A percentile compares a stretch with the other conserved stretches of the same genome.
Evolutionary conservation across 2,329 filamentous ascomycete species (phyloP).

Genomic region (Cladosporium phlei): DNA sequence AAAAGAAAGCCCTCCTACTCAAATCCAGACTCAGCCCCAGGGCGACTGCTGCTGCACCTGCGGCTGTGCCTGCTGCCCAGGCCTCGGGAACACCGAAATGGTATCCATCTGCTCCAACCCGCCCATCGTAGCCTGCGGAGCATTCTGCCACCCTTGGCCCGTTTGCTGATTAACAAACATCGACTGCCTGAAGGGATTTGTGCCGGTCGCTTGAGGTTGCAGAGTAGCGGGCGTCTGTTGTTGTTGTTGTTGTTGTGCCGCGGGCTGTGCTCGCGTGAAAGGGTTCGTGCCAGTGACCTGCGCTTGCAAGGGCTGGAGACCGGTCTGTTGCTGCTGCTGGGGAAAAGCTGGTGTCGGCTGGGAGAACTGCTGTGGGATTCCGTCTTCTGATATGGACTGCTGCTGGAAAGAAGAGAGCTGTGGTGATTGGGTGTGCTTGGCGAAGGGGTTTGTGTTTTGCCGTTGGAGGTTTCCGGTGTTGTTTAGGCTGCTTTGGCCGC

Average conservation of each 20-base stretch:
- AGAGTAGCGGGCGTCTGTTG: slow-evolving; percentile 37
- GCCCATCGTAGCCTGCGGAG: slow-evolving; percentile 71
- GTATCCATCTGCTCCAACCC: slow-evolving; percentile 73
- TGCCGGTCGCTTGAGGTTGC: slow-evolving; percentile 75
- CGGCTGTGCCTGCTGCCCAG: slow-evolving; percentile 19
- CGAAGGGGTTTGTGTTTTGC: slow-evolving; percentile 51
- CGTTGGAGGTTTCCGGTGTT: slow-evolving; percentile 20
- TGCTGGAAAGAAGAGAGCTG: slow-evolving; percentile 1
- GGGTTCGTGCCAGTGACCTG: slow-evolving; percentile 68
- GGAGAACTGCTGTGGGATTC: slow-evolving; percentile 7
- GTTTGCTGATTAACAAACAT: slow-evolving; percentile 85
- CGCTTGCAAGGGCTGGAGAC: slow-evolving; percentile 42
- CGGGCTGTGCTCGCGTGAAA: slow-evolving; percentile 55
- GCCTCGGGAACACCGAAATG: slow-evolving; percentile 79
- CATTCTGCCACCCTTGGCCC: slow-evolving; percentile 79
- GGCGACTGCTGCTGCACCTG: slow-evolving; percentile 24
- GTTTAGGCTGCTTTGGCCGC: slow-evolving; percentile 9
- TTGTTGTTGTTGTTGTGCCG: slow-evolving; percentile 30
- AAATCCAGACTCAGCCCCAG: slow-evolving; percentile 20
- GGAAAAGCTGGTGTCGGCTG: neutral
- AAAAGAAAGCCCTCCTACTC: too few species aligned
- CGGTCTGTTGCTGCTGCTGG: slow-evolving; percentile 33
- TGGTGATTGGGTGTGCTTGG: slow-evolving; percentile 46
- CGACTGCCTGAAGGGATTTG: slow-evolving; percentile 91
- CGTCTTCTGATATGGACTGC: slow-evolving; percentile 22